phyloP scores from a whole-genome alignment of 257 asterid species.

The Anisodus tanguticus region DNA sequence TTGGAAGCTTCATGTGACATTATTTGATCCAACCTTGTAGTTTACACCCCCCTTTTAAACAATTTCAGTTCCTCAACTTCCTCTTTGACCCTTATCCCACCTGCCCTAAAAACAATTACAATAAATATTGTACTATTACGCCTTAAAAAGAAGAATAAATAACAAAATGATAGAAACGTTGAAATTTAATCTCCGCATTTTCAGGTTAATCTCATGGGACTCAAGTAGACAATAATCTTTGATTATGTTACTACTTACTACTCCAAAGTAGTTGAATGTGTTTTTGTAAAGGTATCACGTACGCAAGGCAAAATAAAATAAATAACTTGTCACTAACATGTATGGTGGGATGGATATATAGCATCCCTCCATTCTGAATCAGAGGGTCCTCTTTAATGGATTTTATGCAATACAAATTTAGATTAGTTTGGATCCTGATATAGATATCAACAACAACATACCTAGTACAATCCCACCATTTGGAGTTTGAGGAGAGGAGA shows the following conservation, averaged over 20 bases:
- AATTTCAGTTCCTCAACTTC: background rate
- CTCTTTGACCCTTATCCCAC: background rate
- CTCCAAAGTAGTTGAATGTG: background rate
- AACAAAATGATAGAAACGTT: background rate
- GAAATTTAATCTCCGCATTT: too few relatives aligned
- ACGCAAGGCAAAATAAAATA: background rate
- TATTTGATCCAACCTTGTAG: background rate
- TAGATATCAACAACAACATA: too few relatives aligned
- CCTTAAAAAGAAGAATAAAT: background rate
- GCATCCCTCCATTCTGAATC: too few relatives aligned
- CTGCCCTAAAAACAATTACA: background rate
- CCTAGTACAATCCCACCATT: too few relatives aligned
- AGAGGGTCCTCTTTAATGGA: too few relatives aligned
- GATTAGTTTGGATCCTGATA: too few relatives aligned
- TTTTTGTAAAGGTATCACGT: background rate
- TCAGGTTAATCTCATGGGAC: too few relatives aligned
- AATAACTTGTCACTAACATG: too few relatives aligned
- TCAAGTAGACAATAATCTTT: too few relatives aligned
- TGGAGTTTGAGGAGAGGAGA: too few relatives aligned
- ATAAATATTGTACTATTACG: background rate
- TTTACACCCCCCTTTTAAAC: background rate
- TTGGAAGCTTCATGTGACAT: slow-evolving; percentile 1
- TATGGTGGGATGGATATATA: too few relatives aligned
- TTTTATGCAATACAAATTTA: too few relatives aligned
- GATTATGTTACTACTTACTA: background rate